A percentile compares a stretch with the other conserved stretches of the same genome.
These are phyloP conservation scores for Triticum dicoccoides DNA, from an alignment of 176 grass and related monocot species.

Conservation along the genomic window DNA sequence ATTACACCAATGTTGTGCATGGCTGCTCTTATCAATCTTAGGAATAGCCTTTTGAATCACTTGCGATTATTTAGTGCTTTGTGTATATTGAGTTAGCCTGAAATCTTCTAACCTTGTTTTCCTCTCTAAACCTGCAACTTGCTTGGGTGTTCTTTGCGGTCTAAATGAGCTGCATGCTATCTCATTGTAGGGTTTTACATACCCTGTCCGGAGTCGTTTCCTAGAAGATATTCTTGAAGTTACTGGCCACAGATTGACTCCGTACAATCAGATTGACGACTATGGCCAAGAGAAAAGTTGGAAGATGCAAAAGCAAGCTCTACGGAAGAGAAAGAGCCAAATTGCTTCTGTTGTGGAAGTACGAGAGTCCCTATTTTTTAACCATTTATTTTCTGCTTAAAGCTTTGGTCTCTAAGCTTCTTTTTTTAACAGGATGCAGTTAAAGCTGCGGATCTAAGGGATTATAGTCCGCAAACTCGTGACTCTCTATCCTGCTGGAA, in stretches of 20 bases:
- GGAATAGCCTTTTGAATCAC: background rate
- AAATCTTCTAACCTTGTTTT: background rate
- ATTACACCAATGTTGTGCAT: background rate
- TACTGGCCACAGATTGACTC: slow-evolving; percentile 80
- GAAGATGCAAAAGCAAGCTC: slow-evolving; percentile 99
- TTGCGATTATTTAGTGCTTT: slow-evolving; percentile 21
- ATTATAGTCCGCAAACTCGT: slow-evolving; percentile 68
- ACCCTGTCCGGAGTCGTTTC: slow-evolving; percentile 81
- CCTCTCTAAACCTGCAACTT: background rate
- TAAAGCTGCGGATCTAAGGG: slow-evolving; percentile 87
- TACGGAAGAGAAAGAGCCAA: slow-evolving; percentile 89
- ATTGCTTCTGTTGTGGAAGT: slow-evolving; percentile 96
- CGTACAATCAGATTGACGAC: slow-evolving; percentile 99
- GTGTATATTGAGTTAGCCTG: background rate
- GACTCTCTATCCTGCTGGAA: slow-evolving; percentile 96
- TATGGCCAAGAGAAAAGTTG: slow-evolving; percentile 98
- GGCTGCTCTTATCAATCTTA: background rate
- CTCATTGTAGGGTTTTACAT: slow-evolving; percentile 84
- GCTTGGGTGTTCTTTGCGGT: background rate
- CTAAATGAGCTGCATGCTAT: slow-evolving; percentile 6
- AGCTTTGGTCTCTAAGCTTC: slow-evolving; percentile 25
- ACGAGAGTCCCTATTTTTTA: slow-evolving; percentile 9
- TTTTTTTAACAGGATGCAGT: slow-evolving; percentile 74
- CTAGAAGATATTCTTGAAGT: slow-evolving; percentile 91
- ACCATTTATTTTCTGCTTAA: slow-evolving; percentile 9